A percentile compares a stretch with the other conserved stretches of the same genome.
Evolutionary conservation across 108 stramenopile species (phyloP).

Genomic region (Fragilariopsis cylindrus): DNA sequence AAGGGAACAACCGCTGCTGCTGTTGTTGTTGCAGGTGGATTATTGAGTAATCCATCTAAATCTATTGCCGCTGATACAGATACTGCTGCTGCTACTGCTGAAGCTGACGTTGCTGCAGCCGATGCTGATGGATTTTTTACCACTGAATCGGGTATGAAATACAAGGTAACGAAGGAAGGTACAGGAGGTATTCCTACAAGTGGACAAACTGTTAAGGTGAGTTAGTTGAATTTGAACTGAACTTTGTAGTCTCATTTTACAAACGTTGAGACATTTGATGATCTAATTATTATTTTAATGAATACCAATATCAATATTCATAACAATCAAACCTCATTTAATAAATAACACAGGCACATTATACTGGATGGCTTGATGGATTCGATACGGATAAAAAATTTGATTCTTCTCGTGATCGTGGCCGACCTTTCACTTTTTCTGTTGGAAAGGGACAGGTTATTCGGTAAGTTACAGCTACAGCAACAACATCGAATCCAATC

Average conservation of each 20-base stretch:
- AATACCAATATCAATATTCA: no score
- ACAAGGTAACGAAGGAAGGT: slow-evolving; percentile 84
- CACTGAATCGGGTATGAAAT: slow-evolving; percentile 89
- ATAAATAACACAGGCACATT: slow-evolving; percentile 66
- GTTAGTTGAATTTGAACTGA: neutral
- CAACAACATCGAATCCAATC: neutral
- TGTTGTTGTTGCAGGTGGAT: slow-evolving; percentile 21
- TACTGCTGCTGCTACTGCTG: slow-evolving; percentile 41
- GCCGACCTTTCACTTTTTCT: slow-evolving; percentile 90
- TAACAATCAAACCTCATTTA: neutral
- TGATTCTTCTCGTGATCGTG: slow-evolving; percentile 93
- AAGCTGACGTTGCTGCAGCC: slow-evolving; percentile 46
- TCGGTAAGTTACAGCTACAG: slow-evolving; percentile 58
- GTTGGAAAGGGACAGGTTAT: slow-evolving; percentile 94
- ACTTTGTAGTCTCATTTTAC: neutral
- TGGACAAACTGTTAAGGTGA: slow-evolving; percentile 81
- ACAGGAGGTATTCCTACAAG: slow-evolving; percentile 79
- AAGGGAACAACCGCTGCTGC: slow-evolving; percentile 34
- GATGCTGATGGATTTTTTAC: slow-evolving; percentile 56
- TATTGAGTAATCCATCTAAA: slow-evolving; percentile 20
- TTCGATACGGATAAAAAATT: slow-evolving; percentile 88
- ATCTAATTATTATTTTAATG: no score
- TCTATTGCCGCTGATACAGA: slow-evolving; percentile 39
- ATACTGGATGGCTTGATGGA: slow-evolving; percentile 96
- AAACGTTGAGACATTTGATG: no score